phyloP scores from a whole-genome alignment of 306 rosid genomes.

The Sophora flavescens region DNA sequence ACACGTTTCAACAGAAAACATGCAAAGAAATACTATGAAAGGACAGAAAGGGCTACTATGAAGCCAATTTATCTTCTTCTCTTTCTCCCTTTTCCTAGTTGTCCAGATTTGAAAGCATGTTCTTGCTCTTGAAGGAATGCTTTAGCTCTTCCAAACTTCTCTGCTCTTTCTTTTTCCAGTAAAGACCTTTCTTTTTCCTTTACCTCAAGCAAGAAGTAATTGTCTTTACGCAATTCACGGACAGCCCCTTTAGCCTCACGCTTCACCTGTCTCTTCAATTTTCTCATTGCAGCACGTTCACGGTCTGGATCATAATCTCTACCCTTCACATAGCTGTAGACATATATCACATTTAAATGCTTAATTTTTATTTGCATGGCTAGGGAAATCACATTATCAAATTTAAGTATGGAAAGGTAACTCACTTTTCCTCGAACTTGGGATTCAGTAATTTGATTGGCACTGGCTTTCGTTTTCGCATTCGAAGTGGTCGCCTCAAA shows the following conservation, averaged over 20 bases:
- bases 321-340: conserved; percentile 85
- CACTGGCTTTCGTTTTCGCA: conserved; percentile 88
- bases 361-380: conserved; percentile 3
- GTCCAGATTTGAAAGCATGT: conserved; percentile 88
- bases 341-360: conserved; percentile 38
- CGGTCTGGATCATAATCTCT: conserved; percentile 91
- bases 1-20: background rate
- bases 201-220: conserved; percentile 72
- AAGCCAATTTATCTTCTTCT: conserved; percentile 62
- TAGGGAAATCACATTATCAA: conserved; percentile 12
- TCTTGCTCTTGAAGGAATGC: conserved; percentile 94
- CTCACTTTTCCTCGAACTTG: conserved; percentile 86
- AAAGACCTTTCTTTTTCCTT: conserved; percentile 69
- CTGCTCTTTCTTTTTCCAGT: conserved; percentile 72
- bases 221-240: conserved; percentile 91
- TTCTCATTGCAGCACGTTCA: conserved; percentile 68
- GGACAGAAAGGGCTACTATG: background rate
- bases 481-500: conserved; percentile 78
- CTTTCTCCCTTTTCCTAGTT: conserved; percentile 88
- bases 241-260: conserved; percentile 85
- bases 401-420: background rate
- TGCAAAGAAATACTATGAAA: background rate
- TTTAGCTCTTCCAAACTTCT: conserved; percentile 67
- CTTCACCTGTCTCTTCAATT: conserved; percentile 67
- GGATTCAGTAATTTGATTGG: conserved; percentile 85